phyloP scores from a whole-genome alignment of 495 filamentous ascomycete species.

The Saxophila tyrrhenica region DNA sequence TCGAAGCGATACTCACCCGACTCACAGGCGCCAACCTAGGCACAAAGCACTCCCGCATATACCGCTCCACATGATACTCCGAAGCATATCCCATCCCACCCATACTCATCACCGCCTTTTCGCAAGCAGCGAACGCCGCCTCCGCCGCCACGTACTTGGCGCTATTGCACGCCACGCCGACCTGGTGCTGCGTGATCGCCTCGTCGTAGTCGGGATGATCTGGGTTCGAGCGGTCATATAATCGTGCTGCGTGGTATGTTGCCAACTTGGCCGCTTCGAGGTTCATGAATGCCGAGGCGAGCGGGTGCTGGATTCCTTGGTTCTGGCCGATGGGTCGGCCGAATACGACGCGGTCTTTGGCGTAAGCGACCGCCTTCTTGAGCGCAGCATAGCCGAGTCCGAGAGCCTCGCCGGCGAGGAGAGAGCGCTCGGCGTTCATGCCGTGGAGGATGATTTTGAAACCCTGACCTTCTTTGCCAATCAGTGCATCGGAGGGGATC shows the following conservation, averaged over 20 bases:
- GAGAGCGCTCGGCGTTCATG: conserved; percentile 73
- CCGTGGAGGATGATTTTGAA: conserved; percentile 72
- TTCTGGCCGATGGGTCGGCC: conserved; percentile 61
- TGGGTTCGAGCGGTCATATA: conserved; percentile 51
- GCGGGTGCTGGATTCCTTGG: conserved; percentile 63
- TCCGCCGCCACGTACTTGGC: conserved; percentile 74
- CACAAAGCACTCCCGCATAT: conserved; percentile 61
- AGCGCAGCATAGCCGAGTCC: conserved; percentile 67
- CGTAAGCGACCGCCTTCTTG: conserved; percentile 50
- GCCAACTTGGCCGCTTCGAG: conserved; percentile 69
- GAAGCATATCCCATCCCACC: conserved; percentile 71
- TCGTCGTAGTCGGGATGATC: conserved; percentile 30
- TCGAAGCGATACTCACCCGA: conserved; percentile 29
- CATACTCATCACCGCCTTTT: conserved; percentile 43
- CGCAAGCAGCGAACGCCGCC: conserved; percentile 64
- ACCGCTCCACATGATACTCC: conserved; percentile 71
- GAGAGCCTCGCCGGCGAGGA: conserved; percentile 65
- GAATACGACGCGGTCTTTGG: conserved; percentile 58
- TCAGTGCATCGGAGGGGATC: conserved; percentile 47
- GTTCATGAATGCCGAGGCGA: conserved; percentile 64
- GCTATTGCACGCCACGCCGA: conserved; percentile 64
- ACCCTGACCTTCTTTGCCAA: conserved; percentile 59
- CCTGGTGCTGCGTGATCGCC: conserved; percentile 45
- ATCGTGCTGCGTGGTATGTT: conserved; percentile 63
- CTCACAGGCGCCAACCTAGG: conserved; percentile 66